A percentile compares a stretch with the other conserved stretches of the same genome.
Evolutionary conservation across 1,284 basidiomycete genomes (phyloP).

Genomic region (Wallemia ichthyophaga): DNA sequence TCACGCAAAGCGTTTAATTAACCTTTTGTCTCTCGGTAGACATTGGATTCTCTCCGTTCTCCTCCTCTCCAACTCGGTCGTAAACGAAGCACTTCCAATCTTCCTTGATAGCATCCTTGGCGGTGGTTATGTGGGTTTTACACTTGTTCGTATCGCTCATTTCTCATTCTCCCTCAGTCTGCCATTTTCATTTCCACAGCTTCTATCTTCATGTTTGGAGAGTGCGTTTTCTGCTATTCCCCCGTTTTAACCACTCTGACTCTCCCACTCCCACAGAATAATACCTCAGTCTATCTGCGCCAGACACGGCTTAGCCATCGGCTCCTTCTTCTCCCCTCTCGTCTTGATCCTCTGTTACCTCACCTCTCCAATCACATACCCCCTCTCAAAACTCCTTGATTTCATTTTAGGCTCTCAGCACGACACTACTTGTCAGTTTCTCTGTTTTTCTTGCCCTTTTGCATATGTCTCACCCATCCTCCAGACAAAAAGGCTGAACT

Average conservation of each 20-base stretch:
- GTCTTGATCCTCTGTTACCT: constrained; percentile 1
- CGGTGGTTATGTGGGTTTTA: neutral
- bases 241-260: neutral
- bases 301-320: constrained; percentile 2
- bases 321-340: constrained; percentile 2
- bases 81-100: constrained; percentile 4
- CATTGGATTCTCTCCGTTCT: constrained; percentile 70
- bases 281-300: neutral
- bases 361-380: neutral
- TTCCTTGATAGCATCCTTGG: neutral
- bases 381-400: constrained; percentile 28
- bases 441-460: constrained; percentile 1
- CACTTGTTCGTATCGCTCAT: neutral
- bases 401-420: neutral
- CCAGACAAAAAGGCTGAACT: constrained; percentile 71
- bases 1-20: constrained; percentile 19
- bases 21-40: constrained; percentile 44
- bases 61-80: constrained; percentile 2
- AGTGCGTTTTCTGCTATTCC: constrained; percentile 8
- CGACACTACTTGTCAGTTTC: neutral
- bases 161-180: neutral
- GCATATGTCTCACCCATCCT: constrained; percentile 1
- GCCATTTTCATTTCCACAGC: constrained; percentile 1
- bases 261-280: neutral
- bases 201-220: constrained; percentile 7